Conservation (phyloP, 2,329 filamentous ascomycete genomes). For the Aspergillus sp. region DNA sequence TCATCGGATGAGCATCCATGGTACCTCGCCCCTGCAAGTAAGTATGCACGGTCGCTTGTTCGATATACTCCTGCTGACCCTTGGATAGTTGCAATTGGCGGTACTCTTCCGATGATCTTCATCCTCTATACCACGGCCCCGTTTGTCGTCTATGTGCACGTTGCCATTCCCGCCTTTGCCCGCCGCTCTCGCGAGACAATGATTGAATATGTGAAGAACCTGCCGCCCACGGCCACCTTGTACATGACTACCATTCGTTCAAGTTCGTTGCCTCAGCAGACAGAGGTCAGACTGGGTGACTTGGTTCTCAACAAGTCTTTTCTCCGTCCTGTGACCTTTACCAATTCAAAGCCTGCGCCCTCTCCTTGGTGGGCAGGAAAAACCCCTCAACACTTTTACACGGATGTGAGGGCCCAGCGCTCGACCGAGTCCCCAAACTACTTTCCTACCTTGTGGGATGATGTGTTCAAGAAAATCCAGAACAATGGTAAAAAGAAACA, state of each 20-base stretch:
- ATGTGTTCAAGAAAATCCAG: constrained; percentile 45
- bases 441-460: constrained; percentile 47
- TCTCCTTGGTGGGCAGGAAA: constrained; percentile 42
- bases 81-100: constrained; percentile 57
- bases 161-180: constrained; percentile 67
- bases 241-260: constrained; percentile 50
- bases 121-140: constrained; percentile 67
- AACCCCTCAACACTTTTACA: constrained; percentile 42
- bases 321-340: constrained; percentile 45
- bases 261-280: constrained; percentile 45
- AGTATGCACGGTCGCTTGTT: constrained; percentile 15
- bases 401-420: constrained; percentile 39
- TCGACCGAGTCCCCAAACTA: constrained; percentile 41
- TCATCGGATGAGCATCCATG: constrained; percentile 42
- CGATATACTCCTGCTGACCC: constrained; percentile 14
- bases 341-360: constrained; percentile 38
- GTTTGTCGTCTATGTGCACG: constrained; percentile 71
- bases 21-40: constrained; percentile 46
- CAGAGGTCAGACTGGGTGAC: constrained; percentile 46
- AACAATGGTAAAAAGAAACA: constrained; percentile 18
- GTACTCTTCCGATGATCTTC: constrained; percentile 65
- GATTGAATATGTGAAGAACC: constrained; percentile 45
- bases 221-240: constrained; percentile 47
- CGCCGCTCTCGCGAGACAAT: constrained; percentile 58
- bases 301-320: constrained; percentile 38